Base-by-base conservation (phyloP, 345 rosid species). In the Erodium maritimum region DNA sequence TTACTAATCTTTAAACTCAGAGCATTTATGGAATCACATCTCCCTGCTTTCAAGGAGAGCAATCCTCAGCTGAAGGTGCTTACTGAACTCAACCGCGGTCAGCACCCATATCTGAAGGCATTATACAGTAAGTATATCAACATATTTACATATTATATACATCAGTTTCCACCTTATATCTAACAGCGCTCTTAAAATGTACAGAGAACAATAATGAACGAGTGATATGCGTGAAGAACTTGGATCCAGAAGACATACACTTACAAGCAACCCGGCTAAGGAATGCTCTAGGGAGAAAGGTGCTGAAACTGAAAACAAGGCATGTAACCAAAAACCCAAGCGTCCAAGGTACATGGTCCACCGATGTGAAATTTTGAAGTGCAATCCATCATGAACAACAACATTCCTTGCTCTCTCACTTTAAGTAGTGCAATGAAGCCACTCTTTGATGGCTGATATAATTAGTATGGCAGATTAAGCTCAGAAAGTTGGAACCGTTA, bases 331-430 rank as follows among this genome's bases (percentile, higher is more conserved):
- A 76, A 57, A 84, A 85, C 51, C 96, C 95, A 0, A 84, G 95
- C 11, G 96, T 88, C 60, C 96, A 88, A 69, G 99, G 95, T 59
- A 86, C 91, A 0, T 87, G 99, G 99, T 73, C 89, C 2, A 85
- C 99, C 1, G 85, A 69, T 8, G 55, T 75, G 63, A 68, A 77
- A n/a, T 72, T 80, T 66, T 85, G 75, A 82, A 23, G 22, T 61
- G 22, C 53, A 60, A 61, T 42, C 67, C 68, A n/a, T 17, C 52
- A 42, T 11, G 14, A 42, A 3, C 48, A 10, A 7, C 48, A n/a
- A n/a, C n/a, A n/a, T n/a, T n/a, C n/a, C n/a, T n/a, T n/a, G n/a
- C n/a, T n/a, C n/a, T n/a, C n/a, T n/a, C n/a, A n/a, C n/a, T n/a
- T n/a, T n/a, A 42, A 10, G 0, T 42, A 14, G 37, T 29, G 5